Base-by-base conservation (phyloP, 208 protist species). In the Zelonia costaricensis region DNA sequence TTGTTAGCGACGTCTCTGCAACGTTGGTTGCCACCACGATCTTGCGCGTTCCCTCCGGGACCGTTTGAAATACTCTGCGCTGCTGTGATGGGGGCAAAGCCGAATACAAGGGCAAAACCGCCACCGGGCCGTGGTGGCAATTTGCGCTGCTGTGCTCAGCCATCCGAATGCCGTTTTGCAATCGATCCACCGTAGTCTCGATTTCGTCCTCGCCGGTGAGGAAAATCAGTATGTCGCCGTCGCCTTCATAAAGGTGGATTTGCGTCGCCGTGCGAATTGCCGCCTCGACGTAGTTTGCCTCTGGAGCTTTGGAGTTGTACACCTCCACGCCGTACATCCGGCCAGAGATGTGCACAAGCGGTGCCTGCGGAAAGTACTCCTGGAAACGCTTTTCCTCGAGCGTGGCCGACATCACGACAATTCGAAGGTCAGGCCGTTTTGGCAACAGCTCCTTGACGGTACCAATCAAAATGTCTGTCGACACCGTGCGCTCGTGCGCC, bases 151-250 rank as follows among this genome's bases (percentile, higher is more conserved):
- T 88, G 66, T 92, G 85, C 62, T 90, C 85, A 18, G 88, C 80
- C 79, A 91, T 90, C 25, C 62, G 54, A 28, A 82, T 94, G 6
- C 90, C 80, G 46, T 88, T 86, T 49, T 88, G 84, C 15, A 99
- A 70, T 18, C 98, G 97, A 64, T 99, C 89, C 67, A 98, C 98
- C 0, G 97, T 90, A 1, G 96, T 98, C 65, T 99, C 98, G 80
- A 99, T 99, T 67, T 99, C 99, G 67, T 98, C 94, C 67, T 99
- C 95, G 48, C 98, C 98, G 5, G 99, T 99, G 1, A 99, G 78
- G 79, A 99, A 99, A 28, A 99, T 77, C 8, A 99, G 88, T 67
- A 99, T 98, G 72, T 99, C 98, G 10, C 99, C 98, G 0, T 95
- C 82, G 8, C 97, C 97, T 67, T 99, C 95, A 31, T 88, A 89